Evolutionary conservation across 441 rosid species (phyloP).

Genomic region (Mallotus repandus): DNA sequence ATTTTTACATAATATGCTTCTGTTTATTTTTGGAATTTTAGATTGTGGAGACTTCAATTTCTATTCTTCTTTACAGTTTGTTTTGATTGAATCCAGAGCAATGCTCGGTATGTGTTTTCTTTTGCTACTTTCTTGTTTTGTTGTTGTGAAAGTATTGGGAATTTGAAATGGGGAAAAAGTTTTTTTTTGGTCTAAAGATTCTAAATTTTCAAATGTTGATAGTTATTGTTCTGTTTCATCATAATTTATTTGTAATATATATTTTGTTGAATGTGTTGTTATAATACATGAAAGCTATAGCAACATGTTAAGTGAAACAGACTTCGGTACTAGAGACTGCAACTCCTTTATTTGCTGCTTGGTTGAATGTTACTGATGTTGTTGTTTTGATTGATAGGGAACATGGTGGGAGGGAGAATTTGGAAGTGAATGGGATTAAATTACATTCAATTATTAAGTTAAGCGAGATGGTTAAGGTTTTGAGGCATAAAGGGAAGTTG

Average conservation of each 20-base stretch:
- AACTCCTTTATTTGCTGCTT: constrained; percentile 70
- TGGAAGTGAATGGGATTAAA: constrained; percentile 68
- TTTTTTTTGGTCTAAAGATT: no score
- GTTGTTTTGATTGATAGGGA: constrained; percentile 89
- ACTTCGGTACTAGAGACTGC: constrained; percentile 87
- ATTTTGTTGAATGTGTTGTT: no score
- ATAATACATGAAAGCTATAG: no score
- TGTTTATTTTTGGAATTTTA: constrained; percentile 10
- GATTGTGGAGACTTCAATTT: constrained; percentile 41
- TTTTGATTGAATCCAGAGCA: constrained; percentile 49
- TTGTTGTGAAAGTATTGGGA: background rate
- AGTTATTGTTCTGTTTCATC: no score
- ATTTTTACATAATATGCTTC: background rate
- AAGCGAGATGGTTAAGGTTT: constrained; percentile 80
- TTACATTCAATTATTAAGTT: constrained; percentile 64
- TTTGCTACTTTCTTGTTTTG: background rate
- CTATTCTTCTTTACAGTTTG: constrained; percentile 51
- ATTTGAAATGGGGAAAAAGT: no score
- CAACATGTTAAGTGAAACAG: no score
- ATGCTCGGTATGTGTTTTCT: constrained; percentile 48
- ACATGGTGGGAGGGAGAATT: constrained; percentile 87
- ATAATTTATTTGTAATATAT: no score
- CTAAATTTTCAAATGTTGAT: no score
- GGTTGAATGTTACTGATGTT: constrained; percentile 74
- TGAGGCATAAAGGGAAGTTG: constrained; percentile 77